A percentile compares a stretch with the other conserved stretches of the same genome.
These are phyloP conservation scores for Candida endomychidarum DNA, from an alignment of 805 yeast genomes.

Conservation along the genomic window DNA sequence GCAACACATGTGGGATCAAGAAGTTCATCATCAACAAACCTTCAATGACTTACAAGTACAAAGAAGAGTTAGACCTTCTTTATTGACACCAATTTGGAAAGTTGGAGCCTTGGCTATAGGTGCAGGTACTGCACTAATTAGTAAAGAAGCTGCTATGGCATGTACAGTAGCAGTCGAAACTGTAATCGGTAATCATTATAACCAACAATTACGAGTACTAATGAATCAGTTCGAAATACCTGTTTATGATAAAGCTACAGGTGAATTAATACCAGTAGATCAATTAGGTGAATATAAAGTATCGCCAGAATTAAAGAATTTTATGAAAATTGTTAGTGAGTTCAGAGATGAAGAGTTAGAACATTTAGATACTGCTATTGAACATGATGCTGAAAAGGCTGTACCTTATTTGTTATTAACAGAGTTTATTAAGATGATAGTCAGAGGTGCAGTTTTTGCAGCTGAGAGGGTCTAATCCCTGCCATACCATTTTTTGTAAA, in stretches of 20 bases:
- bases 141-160: constrained; percentile 98
- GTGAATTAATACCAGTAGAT: constrained; percentile 23
- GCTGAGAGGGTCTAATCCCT: constrained; percentile 84
- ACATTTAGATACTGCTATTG: constrained; percentile 91
- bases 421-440: constrained; percentile 79
- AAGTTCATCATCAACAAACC: constrained; percentile 82
- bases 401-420: constrained; percentile 88
- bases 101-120: constrained; percentile 88
- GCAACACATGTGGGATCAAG: constrained; percentile 98
- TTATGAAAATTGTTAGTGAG: constrained; percentile 63
- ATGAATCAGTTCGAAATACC: constrained; percentile 61
- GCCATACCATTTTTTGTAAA: too few relatives aligned
- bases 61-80: constrained; percentile 85
- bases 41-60: constrained; percentile 75
- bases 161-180: constrained; percentile 99
- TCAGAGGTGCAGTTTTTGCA: constrained; percentile 85
- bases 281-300: constrained; percentile 27
- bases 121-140: constrained; percentile 76
- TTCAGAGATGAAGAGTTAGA: constrained; percentile 95
- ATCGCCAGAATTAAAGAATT: constrained; percentile 54
- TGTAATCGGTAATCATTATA: constrained; percentile 95
- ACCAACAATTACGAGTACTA: constrained; percentile 79
- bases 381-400: constrained; percentile 89
- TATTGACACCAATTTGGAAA: constrained; percentile 92
- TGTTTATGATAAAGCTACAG: constrained; percentile 34